Conservation (phyloP, 2,329 filamentous ascomycete species). For the Bimuria novae-zelandiae region DNA sequence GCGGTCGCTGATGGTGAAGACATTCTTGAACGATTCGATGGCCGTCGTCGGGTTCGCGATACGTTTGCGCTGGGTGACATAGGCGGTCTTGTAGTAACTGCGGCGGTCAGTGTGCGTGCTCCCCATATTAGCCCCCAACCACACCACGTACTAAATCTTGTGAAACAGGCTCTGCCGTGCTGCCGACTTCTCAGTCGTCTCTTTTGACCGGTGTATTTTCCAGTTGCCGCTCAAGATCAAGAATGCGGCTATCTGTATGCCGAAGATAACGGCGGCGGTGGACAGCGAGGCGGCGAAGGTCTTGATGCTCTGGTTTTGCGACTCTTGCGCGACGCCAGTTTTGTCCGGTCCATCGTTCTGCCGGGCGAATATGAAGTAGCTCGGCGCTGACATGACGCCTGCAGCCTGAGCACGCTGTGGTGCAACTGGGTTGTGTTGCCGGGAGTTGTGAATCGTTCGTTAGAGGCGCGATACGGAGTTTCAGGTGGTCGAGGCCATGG, state of each 20-base stretch:
- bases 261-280: conserved; percentile 42
- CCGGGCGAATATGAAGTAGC: background rate
- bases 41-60: conserved; percentile 41
- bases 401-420: background rate
- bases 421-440: conserved; percentile 5
- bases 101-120: conserved; percentile 20
- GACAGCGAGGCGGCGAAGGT: conserved; percentile 45
- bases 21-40: conserved; percentile 47
- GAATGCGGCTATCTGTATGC: conserved; percentile 40
- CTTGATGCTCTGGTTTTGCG: conserved; percentile 42
- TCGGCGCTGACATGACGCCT: conserved; percentile 6
- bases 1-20: conserved; percentile 72
- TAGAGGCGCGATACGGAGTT: background rate
- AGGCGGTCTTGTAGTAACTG: conserved; percentile 47
- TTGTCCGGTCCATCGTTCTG: background rate
- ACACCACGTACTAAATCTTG: conserved; percentile 42
- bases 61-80: conserved; percentile 42
- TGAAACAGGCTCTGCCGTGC: conserved; percentile 43
- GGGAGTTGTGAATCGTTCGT: background rate
- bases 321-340: conserved; percentile 17
- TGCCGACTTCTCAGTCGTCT: conserved; percentile 22
- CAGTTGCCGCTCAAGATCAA: conserved; percentile 45
- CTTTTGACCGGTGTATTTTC: conserved; percentile 36
- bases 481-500: conserved; percentile 1
- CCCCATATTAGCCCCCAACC: background rate